Base-by-base conservation (phyloP, 1,139 yeast species). In the Hyphopichia fennica region DNA sequence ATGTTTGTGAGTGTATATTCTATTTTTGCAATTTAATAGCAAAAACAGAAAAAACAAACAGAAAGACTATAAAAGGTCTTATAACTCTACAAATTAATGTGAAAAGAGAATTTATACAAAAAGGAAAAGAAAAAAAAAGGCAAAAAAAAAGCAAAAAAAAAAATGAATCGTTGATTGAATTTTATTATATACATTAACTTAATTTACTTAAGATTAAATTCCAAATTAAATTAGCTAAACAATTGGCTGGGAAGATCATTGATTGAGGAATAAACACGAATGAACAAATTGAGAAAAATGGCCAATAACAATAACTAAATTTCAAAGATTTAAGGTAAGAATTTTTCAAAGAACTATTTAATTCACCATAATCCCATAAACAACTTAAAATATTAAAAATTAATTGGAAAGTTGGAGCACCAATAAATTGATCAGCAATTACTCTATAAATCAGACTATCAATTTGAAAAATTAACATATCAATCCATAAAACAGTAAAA, bases 261-360 rank as follows among this genome's bases (percentile, higher is more conserved):
- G 66, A 59, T 25, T 68, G 63, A 0, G 80, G 80, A 13, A 81
- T 58, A 39, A 74, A 65, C 35, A 72, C 64, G 53, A 82, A 82
- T 46, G 77, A 71, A 30, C 72, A 48, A 3, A 75, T 60, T 13
- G 84, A 78, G 43, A 80, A 75, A 37, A 76, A 59, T 7, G 87
- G 87, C 85, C 87, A 82, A 45, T 72, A 72, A 52, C 79, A 64
- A 55, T 76, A 81, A 28, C 83, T 75, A 45, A 75, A 72, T 45
- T 75, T 75, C 45, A 82, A 60, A 11, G 82, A 69, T 41, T 70
- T 73, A 44, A 78, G 43, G 47, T 69, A 79, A 6, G 75, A 62
- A 25, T 57, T 42, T 40, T 58, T 60, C 11, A 69, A 55, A 46
- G 50, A 49, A 23, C 55, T 40, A 9, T 62, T 43, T 28, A 70